Percentiles rank a stretch among this genome's conserved stretches.
These are phyloP conservation scores for Cardiospermum halicacabum DNA, from an alignment of 345 rosid species.

Conservation along the genomic window DNA sequence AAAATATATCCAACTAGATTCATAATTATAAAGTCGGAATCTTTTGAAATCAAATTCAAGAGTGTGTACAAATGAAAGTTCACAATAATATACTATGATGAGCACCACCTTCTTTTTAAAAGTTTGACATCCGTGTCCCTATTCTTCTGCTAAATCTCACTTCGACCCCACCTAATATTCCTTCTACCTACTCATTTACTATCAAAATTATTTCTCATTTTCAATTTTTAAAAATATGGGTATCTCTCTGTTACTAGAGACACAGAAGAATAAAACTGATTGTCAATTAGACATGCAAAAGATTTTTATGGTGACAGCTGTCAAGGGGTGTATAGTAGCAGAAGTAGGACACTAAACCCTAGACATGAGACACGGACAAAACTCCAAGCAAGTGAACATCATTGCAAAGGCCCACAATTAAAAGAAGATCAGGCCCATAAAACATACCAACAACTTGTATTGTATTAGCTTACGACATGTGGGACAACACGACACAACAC, in stretches of 20 bases:
- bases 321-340: neutral
- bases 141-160: no score
- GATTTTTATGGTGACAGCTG: neutral
- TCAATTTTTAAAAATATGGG: no score
- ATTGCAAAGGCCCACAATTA: slow-evolving; percentile 10
- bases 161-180: no score
- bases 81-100: no score
- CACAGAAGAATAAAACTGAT: neutral
- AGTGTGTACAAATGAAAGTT: no score
- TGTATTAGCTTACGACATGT: slow-evolving; percentile 2
- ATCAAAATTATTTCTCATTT: no score
- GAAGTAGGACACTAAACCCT: neutral
- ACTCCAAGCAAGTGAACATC: neutral
- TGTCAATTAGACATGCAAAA: neutral
- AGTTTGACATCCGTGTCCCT: no score
- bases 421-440: slow-evolving; percentile 9
- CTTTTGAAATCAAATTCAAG: no score
- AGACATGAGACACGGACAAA: slow-evolving; percentile 13
- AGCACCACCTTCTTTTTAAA: no score
- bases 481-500: slow-evolving; percentile 27
- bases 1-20: no score
- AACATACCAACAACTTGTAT: slow-evolving; percentile 5
- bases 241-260: neutral
- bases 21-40: no score
- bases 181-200: no score